These are phyloP conservation scores for Psilocybe azurescens DNA, from an alignment of 768 basidiomycete genomes.

Conservation along the genomic window DNA sequence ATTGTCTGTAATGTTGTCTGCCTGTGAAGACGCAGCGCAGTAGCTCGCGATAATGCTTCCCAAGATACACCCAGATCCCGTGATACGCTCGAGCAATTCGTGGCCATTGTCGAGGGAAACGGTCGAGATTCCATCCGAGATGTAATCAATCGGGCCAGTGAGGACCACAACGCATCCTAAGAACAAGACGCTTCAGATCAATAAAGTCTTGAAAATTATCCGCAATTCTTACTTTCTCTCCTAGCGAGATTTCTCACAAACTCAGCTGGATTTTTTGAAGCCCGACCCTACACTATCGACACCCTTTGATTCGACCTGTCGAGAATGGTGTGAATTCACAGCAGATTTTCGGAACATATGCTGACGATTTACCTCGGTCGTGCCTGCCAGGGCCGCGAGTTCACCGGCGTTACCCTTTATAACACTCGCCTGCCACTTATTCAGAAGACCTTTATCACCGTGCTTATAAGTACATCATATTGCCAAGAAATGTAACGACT, in stretches of 20 bases:
- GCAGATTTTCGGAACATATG: neutral
- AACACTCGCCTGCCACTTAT: slow-evolving; percentile 83
- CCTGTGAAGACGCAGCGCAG: slow-evolving; percentile 64
- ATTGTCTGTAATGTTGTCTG: slow-evolving; percentile 22
- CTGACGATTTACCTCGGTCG: slow-evolving; percentile 60
- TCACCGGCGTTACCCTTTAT: slow-evolving; percentile 97
- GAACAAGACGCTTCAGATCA: neutral
- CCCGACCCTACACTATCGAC: slow-evolving; percentile 85
- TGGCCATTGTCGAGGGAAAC: slow-evolving; percentile 80
- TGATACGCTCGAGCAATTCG: slow-evolving; percentile 75
- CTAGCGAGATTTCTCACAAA: slow-evolving; percentile 75
- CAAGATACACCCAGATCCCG: slow-evolving; percentile 88
- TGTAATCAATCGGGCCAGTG: slow-evolving; percentile 81
- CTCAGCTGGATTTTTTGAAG: slow-evolving; percentile 72
- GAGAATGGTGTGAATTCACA: neutral
- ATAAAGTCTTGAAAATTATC: neutral
- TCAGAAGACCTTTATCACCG: slow-evolving; percentile 58
- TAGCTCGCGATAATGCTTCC: slow-evolving; percentile 82
- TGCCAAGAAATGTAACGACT: slow-evolving; percentile 12
- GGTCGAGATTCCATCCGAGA: slow-evolving; percentile 80
- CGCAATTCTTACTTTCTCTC: slow-evolving; percentile 66
- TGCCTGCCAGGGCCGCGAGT: slow-evolving; percentile 79
- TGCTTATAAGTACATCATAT: neutral
- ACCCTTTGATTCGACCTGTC: slow-evolving; percentile 74
- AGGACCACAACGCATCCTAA: slow-evolving; percentile 77